phyloP scores from a whole-genome alignment of 495 filamentous ascomycete genomes.

The Darksidea phi region DNA sequence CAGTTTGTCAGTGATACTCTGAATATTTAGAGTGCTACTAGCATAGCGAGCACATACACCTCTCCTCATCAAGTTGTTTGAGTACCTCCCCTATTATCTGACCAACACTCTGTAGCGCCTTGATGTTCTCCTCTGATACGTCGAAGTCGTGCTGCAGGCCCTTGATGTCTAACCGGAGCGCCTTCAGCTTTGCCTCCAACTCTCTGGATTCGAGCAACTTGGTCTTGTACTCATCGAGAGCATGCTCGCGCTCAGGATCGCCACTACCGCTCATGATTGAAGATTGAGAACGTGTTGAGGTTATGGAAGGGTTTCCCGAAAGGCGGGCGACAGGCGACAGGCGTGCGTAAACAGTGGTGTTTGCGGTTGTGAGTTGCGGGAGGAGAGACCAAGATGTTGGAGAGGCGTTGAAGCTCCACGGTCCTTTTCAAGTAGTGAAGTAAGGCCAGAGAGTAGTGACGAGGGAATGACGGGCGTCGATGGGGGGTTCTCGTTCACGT shows the following conservation, averaged over 20 bases:
- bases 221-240: constrained; percentile 83
- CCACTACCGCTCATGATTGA: constrained; percentile 37
- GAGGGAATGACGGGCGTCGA: neutral
- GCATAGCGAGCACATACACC: constrained; percentile 90
- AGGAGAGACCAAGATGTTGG: neutral
- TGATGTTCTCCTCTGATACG: constrained; percentile 98
- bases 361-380: neutral
- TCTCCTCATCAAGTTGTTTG: constrained; percentile 97
- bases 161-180: constrained; percentile 89
- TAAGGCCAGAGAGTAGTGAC: neutral
- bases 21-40: no score
- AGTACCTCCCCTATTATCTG: constrained; percentile 99
- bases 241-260: constrained; percentile 70
- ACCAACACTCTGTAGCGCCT: constrained; percentile 96
- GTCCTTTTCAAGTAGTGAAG: no score
- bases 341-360: constrained; percentile 25
- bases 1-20: neutral
- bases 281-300: neutral
- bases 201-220: constrained; percentile 96
- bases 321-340: constrained; percentile 25
- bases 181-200: constrained; percentile 96
- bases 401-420: no score
- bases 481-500: constrained; percentile 16
- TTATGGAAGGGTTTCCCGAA: constrained; percentile 16
- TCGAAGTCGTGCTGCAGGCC: constrained; percentile 91